phyloP scores from a whole-genome alignment of 768 basidiomycete species.

The Neoboletus brunneissimus region DNA sequence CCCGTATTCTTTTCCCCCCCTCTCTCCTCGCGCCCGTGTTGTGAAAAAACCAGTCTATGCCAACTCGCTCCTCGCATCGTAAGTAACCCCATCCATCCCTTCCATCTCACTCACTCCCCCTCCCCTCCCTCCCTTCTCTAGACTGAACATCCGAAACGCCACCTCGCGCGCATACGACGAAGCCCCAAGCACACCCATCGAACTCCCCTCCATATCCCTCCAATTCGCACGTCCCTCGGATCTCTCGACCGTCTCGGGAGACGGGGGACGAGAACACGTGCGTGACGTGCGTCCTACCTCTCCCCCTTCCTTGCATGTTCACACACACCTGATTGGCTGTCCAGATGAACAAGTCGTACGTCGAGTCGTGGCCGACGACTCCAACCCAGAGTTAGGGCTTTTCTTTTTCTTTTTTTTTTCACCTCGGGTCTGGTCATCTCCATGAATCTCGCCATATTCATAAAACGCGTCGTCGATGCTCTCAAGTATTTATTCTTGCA shows the following conservation, averaged over 20 bases:
- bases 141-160: conserved; percentile 29
- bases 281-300: not conserved
- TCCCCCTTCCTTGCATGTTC: too few species aligned
- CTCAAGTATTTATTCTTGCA: not conserved
- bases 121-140: not conserved
- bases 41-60: conserved; percentile 33
- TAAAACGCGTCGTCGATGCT: too few species aligned
- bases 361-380: conserved; percentile 19
- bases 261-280: not conserved
- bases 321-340: too few species aligned
- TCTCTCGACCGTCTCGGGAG: not conserved
- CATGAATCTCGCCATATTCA: too few species aligned
- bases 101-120: too few species aligned
- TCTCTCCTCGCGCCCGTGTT: too few species aligned
- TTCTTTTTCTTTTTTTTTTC: not conserved
- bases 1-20: not conserved
- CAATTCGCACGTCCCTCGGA: conserved; percentile 23
- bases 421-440: too few species aligned
- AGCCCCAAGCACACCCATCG: not conserved
- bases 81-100: not conserved
- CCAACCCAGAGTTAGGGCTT: not conserved
- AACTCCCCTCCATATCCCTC: conserved; percentile 20
- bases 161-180: conserved; percentile 12
- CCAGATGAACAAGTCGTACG: conserved; percentile 9
- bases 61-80: conserved; percentile 32